A percentile compares a stretch with the other conserved stretches of the same genome.
phyloP scores from a whole-genome alignment of 2,329 filamentous ascomycete species.

The Dactylellina haptotyla region DNA sequence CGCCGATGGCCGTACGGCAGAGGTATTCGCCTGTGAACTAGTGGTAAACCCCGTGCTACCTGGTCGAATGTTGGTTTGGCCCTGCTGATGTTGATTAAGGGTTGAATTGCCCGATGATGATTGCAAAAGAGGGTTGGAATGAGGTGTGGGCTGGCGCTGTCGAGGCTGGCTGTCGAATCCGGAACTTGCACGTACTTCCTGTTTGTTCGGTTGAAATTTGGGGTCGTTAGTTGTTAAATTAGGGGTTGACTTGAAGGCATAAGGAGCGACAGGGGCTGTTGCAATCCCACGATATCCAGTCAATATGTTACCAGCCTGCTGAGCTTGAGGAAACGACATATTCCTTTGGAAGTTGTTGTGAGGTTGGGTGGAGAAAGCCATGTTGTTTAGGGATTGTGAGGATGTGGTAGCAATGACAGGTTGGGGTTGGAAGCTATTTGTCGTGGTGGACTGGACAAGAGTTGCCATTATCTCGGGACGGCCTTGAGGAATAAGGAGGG shows the following conservation, averaged over 20 bases:
- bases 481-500: no score
- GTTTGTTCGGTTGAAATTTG: constrained; percentile 64
- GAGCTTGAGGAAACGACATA: constrained; percentile 64
- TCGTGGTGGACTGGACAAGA: constrained; percentile 73
- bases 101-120: constrained; percentile 62
- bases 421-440: constrained; percentile 69
- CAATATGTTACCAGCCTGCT: constrained; percentile 65
- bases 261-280: constrained; percentile 74
- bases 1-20: constrained; percentile 58
- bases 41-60: constrained; percentile 21
- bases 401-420: constrained; percentile 76
- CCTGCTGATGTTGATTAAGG: constrained; percentile 60
- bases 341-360: constrained; percentile 58
- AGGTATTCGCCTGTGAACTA: constrained; percentile 12
- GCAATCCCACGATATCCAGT: constrained; percentile 66
- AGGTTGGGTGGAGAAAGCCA: constrained; percentile 67
- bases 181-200: constrained; percentile 61
- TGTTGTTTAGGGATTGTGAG: constrained; percentile 73
- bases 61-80: constrained; percentile 63
- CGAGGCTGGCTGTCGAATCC: constrained; percentile 68
- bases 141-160: constrained; percentile 61
- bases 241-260: constrained; percentile 76
- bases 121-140: constrained; percentile 61
- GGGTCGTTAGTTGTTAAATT: constrained; percentile 68
- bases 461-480: constrained; percentile 72